These are phyloP conservation scores for Gossypioides kirkii DNA, from an alignment of 345 rosid genomes.

Conservation along the genomic window DNA sequence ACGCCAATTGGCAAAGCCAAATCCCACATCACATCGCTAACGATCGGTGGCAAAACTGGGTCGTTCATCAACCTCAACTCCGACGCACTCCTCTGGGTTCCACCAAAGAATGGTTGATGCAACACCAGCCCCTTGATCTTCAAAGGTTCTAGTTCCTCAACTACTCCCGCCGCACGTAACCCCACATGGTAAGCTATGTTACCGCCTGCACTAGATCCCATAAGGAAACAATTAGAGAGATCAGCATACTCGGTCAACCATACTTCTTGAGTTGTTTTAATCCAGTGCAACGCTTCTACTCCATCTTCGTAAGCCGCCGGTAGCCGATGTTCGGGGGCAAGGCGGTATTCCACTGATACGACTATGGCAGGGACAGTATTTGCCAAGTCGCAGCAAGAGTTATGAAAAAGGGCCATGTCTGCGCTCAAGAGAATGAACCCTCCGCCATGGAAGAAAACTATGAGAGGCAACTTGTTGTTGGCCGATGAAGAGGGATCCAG, in stretches of 20 bases:
- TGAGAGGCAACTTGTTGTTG: slow-evolving; percentile 17
- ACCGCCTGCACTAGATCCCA: slow-evolving; percentile 62
- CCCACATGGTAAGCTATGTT: slow-evolving; percentile 51
- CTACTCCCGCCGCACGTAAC: slow-evolving; percentile 21
- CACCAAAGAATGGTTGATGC: slow-evolving; percentile 62
- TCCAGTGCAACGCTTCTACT: slow-evolving; percentile 10
- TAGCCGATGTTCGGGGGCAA: slow-evolving; percentile 17
- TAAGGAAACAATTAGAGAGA: slow-evolving; percentile 30
- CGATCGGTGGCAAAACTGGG: slow-evolving; percentile 22
- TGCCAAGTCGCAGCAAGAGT: slow-evolving; percentile 16
- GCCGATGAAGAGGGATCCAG: background rate
- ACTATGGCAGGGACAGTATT: slow-evolving; percentile 8
- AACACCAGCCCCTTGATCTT: slow-evolving; percentile 57
- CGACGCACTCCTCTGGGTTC: slow-evolving; percentile 34
- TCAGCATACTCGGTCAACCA: slow-evolving; percentile 41
- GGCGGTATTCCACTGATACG: slow-evolving; percentile 18
- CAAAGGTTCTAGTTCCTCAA: slow-evolving; percentile 30
- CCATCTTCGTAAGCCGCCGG: slow-evolving; percentile 19
- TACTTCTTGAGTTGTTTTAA: slow-evolving; percentile 22
- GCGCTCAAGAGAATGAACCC: slow-evolving; percentile 18
- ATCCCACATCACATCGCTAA: slow-evolving; percentile 49
- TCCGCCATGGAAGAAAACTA: slow-evolving; percentile 23
- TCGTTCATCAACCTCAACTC: slow-evolving; percentile 36
- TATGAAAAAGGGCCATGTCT: background rate
- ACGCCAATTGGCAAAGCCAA: slow-evolving; percentile 43